Base-by-base conservation (phyloP, 148 eudicot genomes). In the Diospyros lotus region DNA sequence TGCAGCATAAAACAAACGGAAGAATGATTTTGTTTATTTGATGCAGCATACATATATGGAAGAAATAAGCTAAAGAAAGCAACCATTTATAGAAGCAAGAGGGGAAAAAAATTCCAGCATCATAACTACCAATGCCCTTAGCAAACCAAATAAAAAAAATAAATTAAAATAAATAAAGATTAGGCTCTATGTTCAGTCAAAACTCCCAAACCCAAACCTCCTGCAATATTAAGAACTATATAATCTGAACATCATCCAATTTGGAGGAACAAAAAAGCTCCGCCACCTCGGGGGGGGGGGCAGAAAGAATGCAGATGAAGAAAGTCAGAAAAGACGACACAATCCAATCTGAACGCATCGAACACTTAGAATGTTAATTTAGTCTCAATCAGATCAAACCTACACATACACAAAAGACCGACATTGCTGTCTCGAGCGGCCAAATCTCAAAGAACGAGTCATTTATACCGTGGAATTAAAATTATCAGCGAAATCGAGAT, bases 1-100 rank as follows among this genome's bases (percentile, higher is more conserved):
- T 94, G 95, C 75, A 64, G 65, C 71, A 77, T 48, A n/a, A 62
- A 64, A 69, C n/a, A 54, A 67, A 64, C 14, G 12, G 41, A 54
- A 45, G 44, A 48, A 46, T 68, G 46, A 41, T 38, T 28, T 59
- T 40, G 61, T 58, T 69, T 66, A 8, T 13, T n/a, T 39, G 54
- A 69, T 52, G 46, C 2, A 69, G 11, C 1, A 50, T 69, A 6
- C 18, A 56, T 7, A 38, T 46, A 53, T 44, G 45, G 53, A 11
- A 2, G 15, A 69, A 18, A 39, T 11, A 69, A 2, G 66, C 42
- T 44, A 2, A 70, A 55, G 73, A 70, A 42, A 54, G 42, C 61
- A 54, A 53, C 28, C 28, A 28, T 28, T 28, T 28, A 28, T 28
- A 28, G 28, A 28, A 28, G 28, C 28, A 28, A 28, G 28, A 28